Conservation (phyloP, 768 basidiomycete species). For the Nidularia sp. region DNA sequence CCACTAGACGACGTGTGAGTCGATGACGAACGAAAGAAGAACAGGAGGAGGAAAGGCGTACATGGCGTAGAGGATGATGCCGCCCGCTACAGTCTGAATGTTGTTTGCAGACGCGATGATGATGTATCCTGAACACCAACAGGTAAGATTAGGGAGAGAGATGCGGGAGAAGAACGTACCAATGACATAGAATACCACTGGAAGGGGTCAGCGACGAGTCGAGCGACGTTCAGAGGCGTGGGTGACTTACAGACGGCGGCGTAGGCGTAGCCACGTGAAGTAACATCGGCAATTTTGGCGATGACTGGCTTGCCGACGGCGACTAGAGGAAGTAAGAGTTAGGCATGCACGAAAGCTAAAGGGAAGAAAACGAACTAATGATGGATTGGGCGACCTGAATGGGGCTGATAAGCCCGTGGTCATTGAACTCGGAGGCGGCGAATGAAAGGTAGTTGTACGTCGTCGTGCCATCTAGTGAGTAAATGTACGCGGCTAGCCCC, state of each 20-base stretch:
- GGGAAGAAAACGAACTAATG: constrained; percentile 35
- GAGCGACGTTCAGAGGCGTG: background rate
- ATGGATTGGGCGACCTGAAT: constrained; percentile 52
- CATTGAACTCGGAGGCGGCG: constrained; percentile 48
- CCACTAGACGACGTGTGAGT: constrained; percentile 32
- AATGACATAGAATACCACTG: constrained; percentile 57
- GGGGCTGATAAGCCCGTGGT: constrained; percentile 52
- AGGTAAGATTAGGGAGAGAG: too few species aligned
- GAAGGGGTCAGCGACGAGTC: background rate
- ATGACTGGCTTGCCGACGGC: constrained; percentile 61
- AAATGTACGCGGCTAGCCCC: constrained; percentile 70
- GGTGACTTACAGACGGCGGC: constrained; percentile 44
- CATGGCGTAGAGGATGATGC: constrained; percentile 57
- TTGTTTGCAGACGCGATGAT: constrained; percentile 48
- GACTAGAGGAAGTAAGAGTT: constrained; percentile 13
- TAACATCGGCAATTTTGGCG: constrained; percentile 70
- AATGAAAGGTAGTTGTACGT: constrained; percentile 62
- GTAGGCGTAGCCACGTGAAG: constrained; percentile 64
- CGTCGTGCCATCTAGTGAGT: constrained; percentile 69
- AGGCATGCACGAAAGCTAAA: background rate
- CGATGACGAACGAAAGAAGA: constrained; percentile 9
- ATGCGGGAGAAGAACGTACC: constrained; percentile 11
- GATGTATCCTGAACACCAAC: constrained; percentile 22
- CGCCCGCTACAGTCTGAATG: constrained; percentile 42
- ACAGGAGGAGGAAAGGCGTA: constrained; percentile 17